Percentiles rank a stretch among this genome's conserved stretches.
These are phyloP conservation scores for Dactylellina sp. DNA, from an alignment of 2,329 filamentous ascomycete species.

Conservation along the genomic window DNA sequence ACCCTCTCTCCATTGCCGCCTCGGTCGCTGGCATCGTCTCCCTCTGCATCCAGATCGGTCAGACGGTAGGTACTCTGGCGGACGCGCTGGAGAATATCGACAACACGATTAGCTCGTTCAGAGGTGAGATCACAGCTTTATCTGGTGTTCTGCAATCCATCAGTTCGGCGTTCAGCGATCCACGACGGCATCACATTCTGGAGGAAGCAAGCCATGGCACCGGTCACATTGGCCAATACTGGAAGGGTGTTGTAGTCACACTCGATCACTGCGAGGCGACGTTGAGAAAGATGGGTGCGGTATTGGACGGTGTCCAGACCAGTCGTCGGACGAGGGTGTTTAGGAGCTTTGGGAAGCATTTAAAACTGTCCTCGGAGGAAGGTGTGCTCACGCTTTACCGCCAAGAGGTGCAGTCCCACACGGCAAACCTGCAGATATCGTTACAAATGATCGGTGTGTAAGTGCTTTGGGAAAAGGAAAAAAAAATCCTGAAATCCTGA, in stretches of 20 bases:
- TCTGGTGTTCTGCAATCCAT: constrained; percentile 43
- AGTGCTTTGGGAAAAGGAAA: too few relatives aligned
- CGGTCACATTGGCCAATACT: constrained; percentile 52
- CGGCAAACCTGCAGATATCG: constrained; percentile 52
- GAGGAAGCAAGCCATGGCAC: constrained; percentile 48
- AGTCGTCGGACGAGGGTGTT: constrained; percentile 49
- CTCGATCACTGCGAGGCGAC: constrained; percentile 43
- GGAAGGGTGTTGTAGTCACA: constrained; percentile 47
- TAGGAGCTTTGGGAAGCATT: constrained; percentile 52
- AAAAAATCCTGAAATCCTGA: too few relatives aligned
- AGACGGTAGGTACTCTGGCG: constrained; percentile 47
- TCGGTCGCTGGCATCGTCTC: constrained; percentile 44
- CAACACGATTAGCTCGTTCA: constrained; percentile 48
- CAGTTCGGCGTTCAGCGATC: constrained; percentile 42
- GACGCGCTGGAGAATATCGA: constrained; percentile 47
- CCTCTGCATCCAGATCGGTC: constrained; percentile 51
- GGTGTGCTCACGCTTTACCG: constrained; percentile 52
- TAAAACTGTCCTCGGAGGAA: constrained; percentile 49
- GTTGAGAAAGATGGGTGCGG: constrained; percentile 41
- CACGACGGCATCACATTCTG: constrained; percentile 33
- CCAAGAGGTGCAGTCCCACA: constrained; percentile 55
- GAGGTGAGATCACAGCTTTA: constrained; percentile 48
- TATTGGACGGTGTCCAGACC: constrained; percentile 42
- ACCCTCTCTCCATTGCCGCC: constrained; percentile 53
- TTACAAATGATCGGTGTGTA: constrained; percentile 55